Evolutionary conservation across 2,329 filamentous ascomycete genomes (phyloP), one percentile per base, ranked within the genome.

Genomic region (Scedosporium aurantiacum): DNA sequence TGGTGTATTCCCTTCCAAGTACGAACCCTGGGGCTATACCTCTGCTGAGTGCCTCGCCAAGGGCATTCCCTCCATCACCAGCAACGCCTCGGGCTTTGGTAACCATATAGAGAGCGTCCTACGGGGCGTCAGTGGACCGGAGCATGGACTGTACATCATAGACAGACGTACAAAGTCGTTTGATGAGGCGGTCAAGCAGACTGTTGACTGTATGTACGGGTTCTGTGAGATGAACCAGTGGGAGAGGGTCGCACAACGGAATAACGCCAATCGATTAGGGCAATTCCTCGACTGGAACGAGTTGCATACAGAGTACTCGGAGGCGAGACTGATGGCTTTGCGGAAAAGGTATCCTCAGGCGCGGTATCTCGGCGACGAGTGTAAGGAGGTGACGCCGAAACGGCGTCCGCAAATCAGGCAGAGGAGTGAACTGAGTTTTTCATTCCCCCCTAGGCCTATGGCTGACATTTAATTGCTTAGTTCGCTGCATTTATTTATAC

Each of bases 21-120:
- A 99, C 74, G 94, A 99, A 77, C 94, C 94, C 7, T 99, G 94
- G 94, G 94, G 94, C 55, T 99, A 99, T 76, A 99, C 94, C 2
- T 94, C 93, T 0, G 93, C 94, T 60, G 94, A 97, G 75, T 99
- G 94, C 75, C 97, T 94, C 0, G 94, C 97, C 65, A 97, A 97
- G 94, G 94, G 94, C 68, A 92, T 99, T 47, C 94, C 94, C 52
- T 96, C 91, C 74, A 97, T 99, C 75, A 97, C 94, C 10, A 97
- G 93, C 28, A 99, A 99, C 75, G 79, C 99, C 54, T 97, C 94
- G 5, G 94, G 94, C 21, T 99, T 99, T 70, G 94, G 94, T 58
- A 97, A 94, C 76, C 97, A 99, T 75, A 99, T 99, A 94, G 94
- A 99, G 75, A 94, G 97, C 75, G 78, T 97, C 67, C 97, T 99